phyloP scores from a whole-genome alignment of 331 rosid species.

The Prunus yedoensis region DNA sequence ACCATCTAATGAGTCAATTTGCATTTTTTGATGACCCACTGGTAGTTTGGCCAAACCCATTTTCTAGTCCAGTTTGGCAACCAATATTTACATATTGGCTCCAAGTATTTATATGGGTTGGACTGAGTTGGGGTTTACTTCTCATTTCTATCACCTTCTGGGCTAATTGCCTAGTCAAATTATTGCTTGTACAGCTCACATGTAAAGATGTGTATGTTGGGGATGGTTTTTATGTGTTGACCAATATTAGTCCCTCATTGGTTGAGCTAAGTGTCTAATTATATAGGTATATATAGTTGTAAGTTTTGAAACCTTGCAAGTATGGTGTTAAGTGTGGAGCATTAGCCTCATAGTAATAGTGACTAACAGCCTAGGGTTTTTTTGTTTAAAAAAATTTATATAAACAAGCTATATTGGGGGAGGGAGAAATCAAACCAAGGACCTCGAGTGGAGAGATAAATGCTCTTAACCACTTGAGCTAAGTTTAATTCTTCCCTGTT shows the following conservation, averaged over 20 bases:
- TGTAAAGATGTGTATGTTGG: too few species aligned
- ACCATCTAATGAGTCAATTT: background rate
- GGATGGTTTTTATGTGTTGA: too few species aligned
- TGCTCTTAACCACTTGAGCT: too few species aligned
- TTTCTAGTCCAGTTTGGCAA: background rate
- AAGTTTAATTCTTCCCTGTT: too few species aligned
- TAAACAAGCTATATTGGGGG: too few species aligned
- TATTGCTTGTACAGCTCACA: background rate
- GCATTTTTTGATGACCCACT: background rate
- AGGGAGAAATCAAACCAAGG: too few species aligned
- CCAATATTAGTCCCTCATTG: too few species aligned
- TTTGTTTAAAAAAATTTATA: too few species aligned
- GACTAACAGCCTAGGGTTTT: background rate
- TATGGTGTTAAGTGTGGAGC: background rate
- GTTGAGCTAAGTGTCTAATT: too few species aligned
- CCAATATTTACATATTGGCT: background rate
- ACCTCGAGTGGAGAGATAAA: too few species aligned
- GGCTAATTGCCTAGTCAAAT: background rate
- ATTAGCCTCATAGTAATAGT: too few species aligned
- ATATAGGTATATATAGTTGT: background rate
- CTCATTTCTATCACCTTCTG: background rate
- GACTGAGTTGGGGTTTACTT: background rate
- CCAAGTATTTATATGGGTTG: background rate
- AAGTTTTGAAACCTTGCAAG: background rate
- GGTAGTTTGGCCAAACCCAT: background rate